These are phyloP conservation scores for Flaveria brownii DNA, from an alignment of 129 eudicot species.

Conservation along the genomic window DNA sequence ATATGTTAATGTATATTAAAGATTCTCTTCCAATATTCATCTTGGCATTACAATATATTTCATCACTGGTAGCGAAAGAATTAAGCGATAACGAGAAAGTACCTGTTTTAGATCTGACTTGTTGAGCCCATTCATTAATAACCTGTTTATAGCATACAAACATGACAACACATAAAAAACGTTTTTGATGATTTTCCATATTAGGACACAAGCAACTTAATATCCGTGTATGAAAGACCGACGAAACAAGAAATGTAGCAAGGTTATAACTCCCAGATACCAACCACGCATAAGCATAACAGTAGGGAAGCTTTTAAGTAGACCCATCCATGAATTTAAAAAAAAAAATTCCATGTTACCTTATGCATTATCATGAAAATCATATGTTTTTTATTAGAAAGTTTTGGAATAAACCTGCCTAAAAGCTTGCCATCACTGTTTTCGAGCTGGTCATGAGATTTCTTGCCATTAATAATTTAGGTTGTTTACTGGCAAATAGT, in stretches of 20 bases:
- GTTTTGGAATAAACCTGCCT: constrained; percentile 22
- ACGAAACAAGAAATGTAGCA: constrained; percentile 41
- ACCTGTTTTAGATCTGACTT: constrained; percentile 71
- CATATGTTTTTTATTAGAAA: not conserved
- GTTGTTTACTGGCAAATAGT: constrained; percentile 88
- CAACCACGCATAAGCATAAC: constrained; percentile 26
- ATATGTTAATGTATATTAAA: not conserved
- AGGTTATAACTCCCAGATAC: constrained; percentile 28
- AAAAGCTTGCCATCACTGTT: constrained; percentile 36
- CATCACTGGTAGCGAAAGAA: not conserved
- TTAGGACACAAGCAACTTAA: not conserved
- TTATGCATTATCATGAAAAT: constrained; percentile 8
- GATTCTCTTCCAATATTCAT: not conserved
- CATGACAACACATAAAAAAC: not conserved
- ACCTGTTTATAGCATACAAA: constrained; percentile 55
- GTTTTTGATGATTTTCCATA: not conserved
- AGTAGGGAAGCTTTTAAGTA: constrained; percentile 26
- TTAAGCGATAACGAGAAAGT: not conserved
- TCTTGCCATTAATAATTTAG: constrained; percentile 49
- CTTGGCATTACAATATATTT: not conserved
- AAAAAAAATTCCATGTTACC: not conserved
- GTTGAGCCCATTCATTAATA: constrained; percentile 84
- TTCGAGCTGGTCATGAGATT: constrained; percentile 28
- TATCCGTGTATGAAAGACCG: not conserved
- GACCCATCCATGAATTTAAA: constrained; percentile 13